phyloP scores from a whole-genome alignment of 495 filamentous ascomycete genomes.

The Clavariopsis aquatica region DNA sequence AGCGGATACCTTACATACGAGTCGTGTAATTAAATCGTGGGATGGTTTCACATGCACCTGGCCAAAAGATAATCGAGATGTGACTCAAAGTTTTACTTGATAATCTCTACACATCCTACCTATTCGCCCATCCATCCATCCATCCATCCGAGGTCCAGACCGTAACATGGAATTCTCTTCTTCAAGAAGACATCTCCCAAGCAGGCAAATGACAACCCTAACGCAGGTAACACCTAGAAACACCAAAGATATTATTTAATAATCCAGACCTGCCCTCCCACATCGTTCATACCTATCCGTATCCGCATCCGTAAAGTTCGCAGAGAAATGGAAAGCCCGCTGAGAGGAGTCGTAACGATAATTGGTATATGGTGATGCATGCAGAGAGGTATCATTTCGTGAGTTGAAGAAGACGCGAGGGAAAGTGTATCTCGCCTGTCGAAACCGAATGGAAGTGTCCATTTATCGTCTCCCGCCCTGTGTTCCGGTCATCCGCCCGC shows the following conservation, averaged over 20 bases:
- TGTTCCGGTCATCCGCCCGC: constrained; percentile 45
- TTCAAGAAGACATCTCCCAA: neutral
- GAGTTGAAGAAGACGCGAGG: neutral
- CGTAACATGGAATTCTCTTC: neutral
- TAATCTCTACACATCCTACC: neutral
- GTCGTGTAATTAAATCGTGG: too few species aligned
- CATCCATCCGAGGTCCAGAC: neutral
- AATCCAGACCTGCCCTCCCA: neutral
- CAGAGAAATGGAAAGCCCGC: neutral
- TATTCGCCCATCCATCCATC: neutral
- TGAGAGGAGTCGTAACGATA: neutral
- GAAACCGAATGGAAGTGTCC: neutral
- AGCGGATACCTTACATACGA: too few species aligned
- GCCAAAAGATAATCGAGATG: too few species aligned
- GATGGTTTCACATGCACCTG: too few species aligned
- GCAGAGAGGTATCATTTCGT: constrained; percentile 21
- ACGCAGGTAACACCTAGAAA: neutral
- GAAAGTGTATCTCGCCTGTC: neutral
- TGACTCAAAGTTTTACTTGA: neutral
- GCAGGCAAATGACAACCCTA: neutral
- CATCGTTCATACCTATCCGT: neutral
- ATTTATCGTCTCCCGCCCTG: constrained; percentile 16
- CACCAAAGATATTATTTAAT: constrained; percentile 4
- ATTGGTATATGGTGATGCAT: constrained; percentile 12
- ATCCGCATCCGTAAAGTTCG: neutral